phyloP scores from a whole-genome alignment of 148 eudicot species.

The Spergularia marina region DNA sequence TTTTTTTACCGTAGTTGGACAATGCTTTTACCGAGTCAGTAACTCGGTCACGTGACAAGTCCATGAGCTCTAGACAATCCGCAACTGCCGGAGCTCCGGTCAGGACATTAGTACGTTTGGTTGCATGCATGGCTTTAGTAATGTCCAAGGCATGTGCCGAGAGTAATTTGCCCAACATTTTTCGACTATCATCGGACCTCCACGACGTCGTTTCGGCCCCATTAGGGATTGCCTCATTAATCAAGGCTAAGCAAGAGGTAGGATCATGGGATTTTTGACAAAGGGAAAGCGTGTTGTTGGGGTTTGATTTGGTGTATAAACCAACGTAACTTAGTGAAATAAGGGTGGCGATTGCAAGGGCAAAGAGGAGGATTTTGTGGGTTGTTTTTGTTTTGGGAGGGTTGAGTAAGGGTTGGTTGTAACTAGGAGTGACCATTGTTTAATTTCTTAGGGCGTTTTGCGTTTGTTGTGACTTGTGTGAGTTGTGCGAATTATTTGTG shows the following conservation, averaged over 20 bases:
- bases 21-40: constrained; percentile 10
- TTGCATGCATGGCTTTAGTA: constrained; percentile 14
- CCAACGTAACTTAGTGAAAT: constrained; percentile 24
- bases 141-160: constrained; percentile 15
- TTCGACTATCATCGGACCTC: neutral
- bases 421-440: constrained; percentile 23
- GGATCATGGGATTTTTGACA: constrained; percentile 23
- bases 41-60: constrained; percentile 31
- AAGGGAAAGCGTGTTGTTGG: neutral
- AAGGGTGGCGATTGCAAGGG: constrained; percentile 3
- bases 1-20: too few species aligned
- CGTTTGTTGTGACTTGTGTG: neutral
- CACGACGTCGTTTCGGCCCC: neutral
- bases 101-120: neutral
- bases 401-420: constrained; percentile 20
- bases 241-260: constrained; percentile 17
- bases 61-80: constrained; percentile 33
- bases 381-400: constrained; percentile 11
- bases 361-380: constrained; percentile 13
- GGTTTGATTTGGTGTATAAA: constrained; percentile 5
- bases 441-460: neutral
- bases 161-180: constrained; percentile 12
- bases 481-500: too few species aligned
- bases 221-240: constrained; percentile 8
- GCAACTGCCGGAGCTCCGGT: constrained; percentile 10